These are phyloP conservation scores for Diaporthe sp. DNA, from an alignment of 2,329 filamentous ascomycete genomes.

Conservation along the genomic window DNA sequence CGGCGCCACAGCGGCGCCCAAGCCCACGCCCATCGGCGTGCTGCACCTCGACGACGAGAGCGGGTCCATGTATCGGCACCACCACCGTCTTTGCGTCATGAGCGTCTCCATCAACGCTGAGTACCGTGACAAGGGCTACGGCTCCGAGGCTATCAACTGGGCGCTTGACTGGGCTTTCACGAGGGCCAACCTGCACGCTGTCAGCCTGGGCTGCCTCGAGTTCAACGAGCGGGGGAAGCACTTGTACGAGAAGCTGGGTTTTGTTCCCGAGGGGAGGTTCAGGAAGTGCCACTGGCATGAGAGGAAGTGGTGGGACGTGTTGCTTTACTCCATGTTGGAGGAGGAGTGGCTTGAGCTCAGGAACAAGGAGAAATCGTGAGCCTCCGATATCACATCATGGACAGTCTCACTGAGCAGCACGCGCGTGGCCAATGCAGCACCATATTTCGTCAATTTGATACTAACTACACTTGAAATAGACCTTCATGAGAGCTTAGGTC, in stretches of 20 bases:
- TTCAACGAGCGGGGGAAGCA: conserved; percentile 59
- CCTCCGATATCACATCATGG: too few relatives aligned
- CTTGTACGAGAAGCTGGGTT: conserved; percentile 61
- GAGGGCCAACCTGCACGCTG: conserved; percentile 59
- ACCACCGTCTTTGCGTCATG: conserved; percentile 45
- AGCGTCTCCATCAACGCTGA: conserved; percentile 53
- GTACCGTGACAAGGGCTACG: conserved; percentile 56
- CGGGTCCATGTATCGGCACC: neutral
- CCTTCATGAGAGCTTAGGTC: neutral
- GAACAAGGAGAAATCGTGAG: neutral
- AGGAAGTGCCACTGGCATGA: conserved; percentile 60
- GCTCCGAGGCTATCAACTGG: conserved; percentile 62
- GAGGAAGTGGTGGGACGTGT: conserved; percentile 55
- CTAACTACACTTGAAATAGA: neutral
- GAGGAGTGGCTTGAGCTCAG: conserved; percentile 52
- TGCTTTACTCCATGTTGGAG: conserved; percentile 56
- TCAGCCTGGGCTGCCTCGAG: conserved; percentile 55
- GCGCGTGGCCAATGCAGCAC: too few relatives aligned
- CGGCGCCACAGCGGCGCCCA: neutral
- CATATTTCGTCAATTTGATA: accelerated
- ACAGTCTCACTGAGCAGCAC: too few relatives aligned
- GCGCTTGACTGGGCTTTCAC: conserved; percentile 61
- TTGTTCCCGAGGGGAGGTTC: conserved; percentile 58
- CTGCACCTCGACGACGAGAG: conserved; percentile 31
- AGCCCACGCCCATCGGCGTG: conserved; percentile 39